Evolutionary conservation across 805 yeast genomes (phyloP).

Genomic region (Yarrowia deformans): DNA sequence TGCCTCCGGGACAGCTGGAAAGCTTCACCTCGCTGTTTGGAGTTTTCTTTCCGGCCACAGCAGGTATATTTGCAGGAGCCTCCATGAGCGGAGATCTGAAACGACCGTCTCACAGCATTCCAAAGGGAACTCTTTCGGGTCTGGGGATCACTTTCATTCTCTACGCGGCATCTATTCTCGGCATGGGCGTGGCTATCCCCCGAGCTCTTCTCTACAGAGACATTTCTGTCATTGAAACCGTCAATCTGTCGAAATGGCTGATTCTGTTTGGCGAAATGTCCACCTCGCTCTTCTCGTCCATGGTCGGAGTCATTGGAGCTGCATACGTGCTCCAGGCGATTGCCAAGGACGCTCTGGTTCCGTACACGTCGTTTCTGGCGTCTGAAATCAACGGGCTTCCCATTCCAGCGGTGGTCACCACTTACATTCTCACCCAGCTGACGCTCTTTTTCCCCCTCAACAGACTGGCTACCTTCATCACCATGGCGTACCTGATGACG

Average conservation of each 20-base stretch:
- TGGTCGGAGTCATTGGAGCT: conserved; percentile 96
- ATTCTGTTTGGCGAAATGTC: conserved; percentile 90
- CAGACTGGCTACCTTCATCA: conserved; percentile 91
- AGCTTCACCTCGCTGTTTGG: conserved; percentile 89
- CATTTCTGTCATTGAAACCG: conserved; percentile 84
- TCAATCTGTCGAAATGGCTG: conserved; percentile 69
- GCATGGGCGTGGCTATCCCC: conserved; percentile 82
- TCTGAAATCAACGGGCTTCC: conserved; percentile 59
- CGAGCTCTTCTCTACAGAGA: conserved; percentile 78
- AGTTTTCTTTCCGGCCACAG: conserved; percentile 96
- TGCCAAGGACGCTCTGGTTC: conserved; percentile 86
- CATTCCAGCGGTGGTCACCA: conserved; percentile 67
- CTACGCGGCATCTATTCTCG: conserved; percentile 79
- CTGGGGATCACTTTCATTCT: conserved; percentile 75
- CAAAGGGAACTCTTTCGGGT: conserved; percentile 92
- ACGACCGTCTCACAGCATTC: conserved; percentile 87
- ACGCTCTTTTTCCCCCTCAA: conserved; percentile 90
- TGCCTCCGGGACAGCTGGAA: conserved; percentile 60
- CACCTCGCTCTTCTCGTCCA: conserved; percentile 88
- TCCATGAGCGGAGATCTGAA: conserved; percentile 95
- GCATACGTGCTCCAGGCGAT: conserved; percentile 91
- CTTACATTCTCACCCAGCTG: conserved; percentile 84
- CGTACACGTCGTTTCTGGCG: conserved; percentile 72
- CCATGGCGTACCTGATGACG: conserved; percentile 97
- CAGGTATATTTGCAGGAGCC: conserved; percentile 98